Conservation (phyloP, 2,329 filamentous ascomycete species). For the Fusarium siculi region DNA sequence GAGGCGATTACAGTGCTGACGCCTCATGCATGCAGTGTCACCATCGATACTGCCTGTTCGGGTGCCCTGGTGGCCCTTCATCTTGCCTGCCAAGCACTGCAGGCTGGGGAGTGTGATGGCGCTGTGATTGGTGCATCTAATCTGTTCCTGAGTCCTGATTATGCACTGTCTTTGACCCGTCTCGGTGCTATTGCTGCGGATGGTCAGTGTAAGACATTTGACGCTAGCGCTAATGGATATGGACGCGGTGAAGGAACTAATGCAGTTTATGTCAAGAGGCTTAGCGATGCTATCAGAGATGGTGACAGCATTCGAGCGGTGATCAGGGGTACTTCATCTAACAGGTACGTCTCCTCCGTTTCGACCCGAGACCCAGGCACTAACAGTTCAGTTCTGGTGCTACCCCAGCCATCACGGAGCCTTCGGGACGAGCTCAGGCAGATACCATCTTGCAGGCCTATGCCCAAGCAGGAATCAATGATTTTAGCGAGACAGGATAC, state of each 20-base stretch:
- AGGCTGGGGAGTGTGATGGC: slow-evolving; percentile 46
- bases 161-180: slow-evolving; percentile 39
- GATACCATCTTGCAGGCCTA: slow-evolving; percentile 47
- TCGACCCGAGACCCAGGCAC: rapidly evolving
- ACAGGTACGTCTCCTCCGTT: slow-evolving; percentile 45
- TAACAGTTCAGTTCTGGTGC: slow-evolving; percentile 54
- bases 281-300: slow-evolving; percentile 62
- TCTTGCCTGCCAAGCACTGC: slow-evolving; percentile 50
- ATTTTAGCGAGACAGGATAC: slow-evolving; percentile 43
- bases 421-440: slow-evolving; percentile 56
- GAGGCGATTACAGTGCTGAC: slow-evolving; percentile 4
- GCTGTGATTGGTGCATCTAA: slow-evolving; percentile 49
- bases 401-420: slow-evolving; percentile 62
- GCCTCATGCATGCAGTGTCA: slow-evolving; percentile 47
- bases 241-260: slow-evolving; percentile 67
- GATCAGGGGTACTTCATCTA: slow-evolving; percentile 59
- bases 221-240: slow-evolving; percentile 61
- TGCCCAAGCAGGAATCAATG: slow-evolving; percentile 27
- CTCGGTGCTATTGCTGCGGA: slow-evolving; percentile 46
- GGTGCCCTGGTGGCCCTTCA: slow-evolving; percentile 56
- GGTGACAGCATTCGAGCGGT: slow-evolving; percentile 62
- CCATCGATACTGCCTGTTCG: slow-evolving; percentile 60
- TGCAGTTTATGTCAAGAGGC: slow-evolving; percentile 63
- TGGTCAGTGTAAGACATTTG: slow-evolving; percentile 58
- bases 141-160: slow-evolving; percentile 42